A percentile compares a stretch with the other conserved stretches of the same genome.
phyloP scores from a whole-genome alignment of 805 yeast species.

The Hagleromyces aurorensis region DNA sequence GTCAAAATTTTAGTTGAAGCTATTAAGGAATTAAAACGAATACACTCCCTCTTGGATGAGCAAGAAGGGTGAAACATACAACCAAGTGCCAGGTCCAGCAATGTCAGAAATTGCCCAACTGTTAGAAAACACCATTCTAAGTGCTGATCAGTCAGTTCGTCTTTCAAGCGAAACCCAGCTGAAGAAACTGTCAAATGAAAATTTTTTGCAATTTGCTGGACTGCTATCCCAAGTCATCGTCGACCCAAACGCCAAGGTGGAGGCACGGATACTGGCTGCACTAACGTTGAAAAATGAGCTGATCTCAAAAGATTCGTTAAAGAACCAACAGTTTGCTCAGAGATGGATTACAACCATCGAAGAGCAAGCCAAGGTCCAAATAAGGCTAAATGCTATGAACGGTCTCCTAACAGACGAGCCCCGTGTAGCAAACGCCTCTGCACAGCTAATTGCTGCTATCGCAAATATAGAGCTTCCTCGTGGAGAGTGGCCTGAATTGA shows the following conservation, averaged over 20 bases:
- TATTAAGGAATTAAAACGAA: no score
- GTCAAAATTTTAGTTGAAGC: no score
- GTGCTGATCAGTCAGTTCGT: slow-evolving; percentile 58
- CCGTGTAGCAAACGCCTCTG: slow-evolving; percentile 82
- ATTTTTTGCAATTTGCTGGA: slow-evolving; percentile 68
- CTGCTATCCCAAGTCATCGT: slow-evolving; percentile 65
- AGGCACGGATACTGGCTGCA: slow-evolving; percentile 89
- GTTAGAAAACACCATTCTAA: slow-evolving; percentile 72
- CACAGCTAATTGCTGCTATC: slow-evolving; percentile 92
- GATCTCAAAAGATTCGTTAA: slow-evolving; percentile 67
- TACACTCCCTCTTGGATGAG: no score
- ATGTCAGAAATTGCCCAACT: slow-evolving; percentile 54
- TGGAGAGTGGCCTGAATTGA: slow-evolving; percentile 81
- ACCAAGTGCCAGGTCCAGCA: no score
- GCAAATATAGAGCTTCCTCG: slow-evolving; percentile 93
- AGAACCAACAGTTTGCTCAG: slow-evolving; percentile 49
- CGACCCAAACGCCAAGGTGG: slow-evolving; percentile 54
- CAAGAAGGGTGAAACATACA: no score
- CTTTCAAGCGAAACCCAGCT: slow-evolving; percentile 73
- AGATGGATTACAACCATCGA: slow-evolving; percentile 65
- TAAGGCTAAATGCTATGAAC: slow-evolving; percentile 56
- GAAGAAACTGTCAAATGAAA: slow-evolving; percentile 58
- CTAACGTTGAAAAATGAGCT: slow-evolving; percentile 80
- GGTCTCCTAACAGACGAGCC: slow-evolving; percentile 57
- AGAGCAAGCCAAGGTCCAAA: slow-evolving; percentile 44